Percentiles rank a stretch among this genome's conserved stretches.
Evolutionary conservation across 169 alveolate species (phyloP).

Genomic region (Eimeria necatrix): DNA sequence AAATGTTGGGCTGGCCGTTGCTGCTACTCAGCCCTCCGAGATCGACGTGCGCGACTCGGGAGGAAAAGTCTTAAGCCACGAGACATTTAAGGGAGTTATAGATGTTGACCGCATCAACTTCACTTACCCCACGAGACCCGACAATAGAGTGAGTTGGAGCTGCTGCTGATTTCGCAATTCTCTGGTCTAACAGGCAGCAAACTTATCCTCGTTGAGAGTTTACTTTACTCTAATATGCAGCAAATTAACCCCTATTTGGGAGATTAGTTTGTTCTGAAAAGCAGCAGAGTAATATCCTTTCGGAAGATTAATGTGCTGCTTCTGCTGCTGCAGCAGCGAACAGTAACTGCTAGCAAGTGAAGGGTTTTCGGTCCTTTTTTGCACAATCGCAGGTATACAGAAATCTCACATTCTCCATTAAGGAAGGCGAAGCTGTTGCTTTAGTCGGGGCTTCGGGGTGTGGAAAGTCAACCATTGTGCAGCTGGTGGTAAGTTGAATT

Average conservation of each 20-base stretch:
- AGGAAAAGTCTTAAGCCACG: constrained; percentile 26
- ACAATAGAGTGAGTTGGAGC: constrained; percentile 28
- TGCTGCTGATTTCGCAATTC: not conserved
- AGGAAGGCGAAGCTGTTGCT: constrained; percentile 89
- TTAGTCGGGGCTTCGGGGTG: constrained; percentile 95
- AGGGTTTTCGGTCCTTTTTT: not conserved
- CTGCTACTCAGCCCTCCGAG: constrained; percentile 45
- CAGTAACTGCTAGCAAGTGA: not conserved
- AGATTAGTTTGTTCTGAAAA: not conserved
- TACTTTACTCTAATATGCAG: too few species aligned
- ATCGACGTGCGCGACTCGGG: constrained; percentile 74
- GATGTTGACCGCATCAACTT: constrained; percentile 51
- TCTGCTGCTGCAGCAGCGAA: not conserved
- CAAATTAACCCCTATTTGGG: not conserved
- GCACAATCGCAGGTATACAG: constrained; percentile 66
- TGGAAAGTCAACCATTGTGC: constrained; percentile 94
- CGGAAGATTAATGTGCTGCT: too few species aligned
- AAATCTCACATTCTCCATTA: constrained; percentile 84
- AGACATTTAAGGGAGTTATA: not conserved
- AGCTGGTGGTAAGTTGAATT: constrained; percentile 86
- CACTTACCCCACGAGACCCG: constrained; percentile 74
- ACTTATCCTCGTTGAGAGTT: too few species aligned
- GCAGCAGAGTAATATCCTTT: not conserved
- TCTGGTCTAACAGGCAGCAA: too few species aligned
- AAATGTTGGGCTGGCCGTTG: not conserved